A percentile compares a stretch with the other conserved stretches of the same genome.
Evolutionary conservation across 768 basidiomycete species (phyloP).

Genomic region (Rhizopogon vinicolor): DNA sequence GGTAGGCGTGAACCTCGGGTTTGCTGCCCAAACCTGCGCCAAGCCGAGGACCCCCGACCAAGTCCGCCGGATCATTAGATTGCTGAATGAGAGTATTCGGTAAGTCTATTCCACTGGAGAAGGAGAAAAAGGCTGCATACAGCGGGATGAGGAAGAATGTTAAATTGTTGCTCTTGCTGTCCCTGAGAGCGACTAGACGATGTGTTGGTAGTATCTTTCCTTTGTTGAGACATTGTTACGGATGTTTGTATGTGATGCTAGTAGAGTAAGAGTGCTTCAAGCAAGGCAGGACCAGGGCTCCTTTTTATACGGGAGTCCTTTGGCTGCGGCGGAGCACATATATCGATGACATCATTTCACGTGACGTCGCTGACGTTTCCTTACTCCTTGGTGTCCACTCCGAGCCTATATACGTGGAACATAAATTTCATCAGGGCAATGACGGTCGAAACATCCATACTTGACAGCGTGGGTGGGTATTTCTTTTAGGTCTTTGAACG

Average conservation of each 20-base stretch:
- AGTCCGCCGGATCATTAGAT: constrained; percentile 56
- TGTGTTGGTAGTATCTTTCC: background rate
- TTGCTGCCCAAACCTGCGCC: constrained; percentile 34
- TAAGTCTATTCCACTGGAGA: background rate
- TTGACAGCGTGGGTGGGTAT: no score
- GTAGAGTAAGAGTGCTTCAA: background rate
- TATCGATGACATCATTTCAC: no score
- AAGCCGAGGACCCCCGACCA: constrained; percentile 28
- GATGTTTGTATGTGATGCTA: background rate
- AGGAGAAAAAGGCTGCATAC: constrained; percentile 26
- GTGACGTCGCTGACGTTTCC: no score
- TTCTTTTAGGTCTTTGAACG: no score
- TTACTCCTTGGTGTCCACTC: no score
- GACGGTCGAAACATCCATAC: no score
- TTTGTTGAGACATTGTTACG: background rate
- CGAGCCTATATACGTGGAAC: no score
- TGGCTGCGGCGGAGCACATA: no score
- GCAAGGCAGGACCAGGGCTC: background rate
- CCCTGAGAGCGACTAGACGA: background rate
- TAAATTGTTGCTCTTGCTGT: constrained; percentile 36
- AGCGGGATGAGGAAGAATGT: constrained; percentile 60
- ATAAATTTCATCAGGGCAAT: no score
- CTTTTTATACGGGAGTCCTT: background rate
- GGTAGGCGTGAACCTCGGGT: constrained; percentile 39
- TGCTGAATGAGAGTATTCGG: constrained; percentile 31